These are phyloP conservation scores for Paxillus rubicundulus DNA, from an alignment of 768 basidiomycete genomes.

Conservation along the genomic window DNA sequence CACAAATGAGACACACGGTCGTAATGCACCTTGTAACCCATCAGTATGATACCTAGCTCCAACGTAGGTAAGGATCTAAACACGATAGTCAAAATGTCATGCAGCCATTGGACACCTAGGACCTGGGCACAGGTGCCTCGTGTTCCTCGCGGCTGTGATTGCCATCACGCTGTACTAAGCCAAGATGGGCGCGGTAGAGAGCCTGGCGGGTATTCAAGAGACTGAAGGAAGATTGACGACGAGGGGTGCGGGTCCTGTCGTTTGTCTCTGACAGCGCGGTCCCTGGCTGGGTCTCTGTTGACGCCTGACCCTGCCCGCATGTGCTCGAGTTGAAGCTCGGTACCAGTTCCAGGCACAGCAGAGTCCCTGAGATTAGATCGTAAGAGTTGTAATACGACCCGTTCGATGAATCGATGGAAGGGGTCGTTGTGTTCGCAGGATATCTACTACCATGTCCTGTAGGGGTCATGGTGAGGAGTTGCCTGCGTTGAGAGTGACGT, in stretches of 20 bases:
- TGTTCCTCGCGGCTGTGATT: constrained; percentile 46
- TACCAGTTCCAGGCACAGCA: too few relatives aligned
- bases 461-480: too few relatives aligned
- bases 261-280: constrained; percentile 12
- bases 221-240: constrained; percentile 79
- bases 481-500: too few relatives aligned
- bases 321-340: constrained; percentile 6
- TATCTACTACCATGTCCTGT: too few relatives aligned
- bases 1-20: background rate
- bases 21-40: constrained; percentile 82
- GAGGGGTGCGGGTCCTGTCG: constrained; percentile 44
- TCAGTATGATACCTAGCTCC: constrained; percentile 69
- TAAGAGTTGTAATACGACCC: too few relatives aligned
- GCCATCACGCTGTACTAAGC: constrained; percentile 31
- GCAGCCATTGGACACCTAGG: constrained; percentile 76
- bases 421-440: too few relatives aligned
- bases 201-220: constrained; percentile 68
- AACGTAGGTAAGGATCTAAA: constrained; percentile 64
- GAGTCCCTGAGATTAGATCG: too few relatives aligned
- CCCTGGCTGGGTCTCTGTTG: background rate
- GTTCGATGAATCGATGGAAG: too few relatives aligned
- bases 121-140: constrained; percentile 71
- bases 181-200: constrained; percentile 56
- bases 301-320: background rate
- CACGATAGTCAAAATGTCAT: constrained; percentile 69